phyloP scores from a whole-genome alignment of 352 stramenopile species.

The Pythium apleroticum region DNA sequence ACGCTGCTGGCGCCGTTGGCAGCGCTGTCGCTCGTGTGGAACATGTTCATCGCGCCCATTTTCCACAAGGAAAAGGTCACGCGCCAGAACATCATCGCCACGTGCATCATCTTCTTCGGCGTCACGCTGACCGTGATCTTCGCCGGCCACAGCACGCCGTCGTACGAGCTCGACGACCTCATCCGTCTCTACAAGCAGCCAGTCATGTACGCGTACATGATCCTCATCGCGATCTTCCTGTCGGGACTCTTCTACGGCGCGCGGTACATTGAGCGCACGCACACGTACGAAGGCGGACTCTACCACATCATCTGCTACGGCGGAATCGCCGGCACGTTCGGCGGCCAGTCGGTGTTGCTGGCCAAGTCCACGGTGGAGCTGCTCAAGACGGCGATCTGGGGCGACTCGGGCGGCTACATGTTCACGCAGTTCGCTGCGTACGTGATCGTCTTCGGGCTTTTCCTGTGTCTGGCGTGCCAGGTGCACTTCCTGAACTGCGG shows the following conservation, averaged over 20 bases:
- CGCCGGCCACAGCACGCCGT: conserved; percentile 79
- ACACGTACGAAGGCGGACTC: conserved; percentile 63
- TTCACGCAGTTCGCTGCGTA: conserved; percentile 81
- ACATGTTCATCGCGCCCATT: conserved; percentile 89
- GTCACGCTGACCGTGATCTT: conserved; percentile 90
- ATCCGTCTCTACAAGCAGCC: conserved; percentile 77
- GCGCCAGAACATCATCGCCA: conserved; percentile 75
- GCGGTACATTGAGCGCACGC: conserved; percentile 72
- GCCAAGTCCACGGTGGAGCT: conserved; percentile 90
- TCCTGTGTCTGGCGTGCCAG: conserved; percentile 72
- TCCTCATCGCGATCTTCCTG: conserved; percentile 72
- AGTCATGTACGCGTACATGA: conserved; percentile 84
- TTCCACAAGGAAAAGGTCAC: conserved; percentile 91
- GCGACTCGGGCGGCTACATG: conserved; percentile 68
- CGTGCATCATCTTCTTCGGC: conserved; percentile 86
- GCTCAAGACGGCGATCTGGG: conserved; percentile 89
- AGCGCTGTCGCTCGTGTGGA: conserved; percentile 89
- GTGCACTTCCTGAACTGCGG: conserved; percentile 90
- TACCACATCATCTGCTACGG: conserved; percentile 89
- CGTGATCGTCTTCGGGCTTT: conserved; percentile 70
- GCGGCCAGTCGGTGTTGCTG: conserved; percentile 86
- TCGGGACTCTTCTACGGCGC: conserved; percentile 55
- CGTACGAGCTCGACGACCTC: conserved; percentile 87
- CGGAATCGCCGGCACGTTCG: conserved; percentile 86
- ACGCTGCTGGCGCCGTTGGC: conserved; percentile 88